phyloP scores from a whole-genome alignment of 108 stramenopile genomes.

The Cyclotella sp. region DNA sequence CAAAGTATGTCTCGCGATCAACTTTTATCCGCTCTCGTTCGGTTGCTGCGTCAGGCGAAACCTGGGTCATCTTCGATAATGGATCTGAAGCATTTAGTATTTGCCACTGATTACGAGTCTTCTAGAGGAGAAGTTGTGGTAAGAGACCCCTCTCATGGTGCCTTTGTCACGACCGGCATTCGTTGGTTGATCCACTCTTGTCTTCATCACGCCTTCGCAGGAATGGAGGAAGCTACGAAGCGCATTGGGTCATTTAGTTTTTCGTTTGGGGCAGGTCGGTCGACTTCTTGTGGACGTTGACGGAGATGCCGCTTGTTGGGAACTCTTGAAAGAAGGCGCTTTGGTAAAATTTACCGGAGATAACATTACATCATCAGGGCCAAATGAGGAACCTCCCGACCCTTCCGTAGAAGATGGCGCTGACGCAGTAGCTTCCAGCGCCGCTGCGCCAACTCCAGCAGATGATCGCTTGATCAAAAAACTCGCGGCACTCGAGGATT shows the following conservation, averaged over 20 bases:
- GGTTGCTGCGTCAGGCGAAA: conserved; percentile 58
- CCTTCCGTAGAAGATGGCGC: neutral
- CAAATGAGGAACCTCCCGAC: neutral
- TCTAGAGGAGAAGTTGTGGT: conserved; percentile 66
- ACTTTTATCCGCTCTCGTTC: conserved; percentile 66
- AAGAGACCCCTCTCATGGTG: neutral
- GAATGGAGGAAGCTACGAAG: conserved; percentile 68
- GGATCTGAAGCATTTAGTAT: conserved; percentile 57
- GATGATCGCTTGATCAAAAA: conserved; percentile 27
- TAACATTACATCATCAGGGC: neutral
- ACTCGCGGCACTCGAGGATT: conserved; percentile 55
- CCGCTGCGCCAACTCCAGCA: conserved; percentile 5
- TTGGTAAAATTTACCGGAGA: conserved; percentile 39
- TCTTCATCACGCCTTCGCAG: neutral
- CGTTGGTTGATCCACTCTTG: neutral
- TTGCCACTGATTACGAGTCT: conserved; percentile 40
- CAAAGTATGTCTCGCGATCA: conserved; percentile 77
- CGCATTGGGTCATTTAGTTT: conserved; percentile 76
- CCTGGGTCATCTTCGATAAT: conserved; percentile 53
- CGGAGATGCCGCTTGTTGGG: conserved; percentile 52
- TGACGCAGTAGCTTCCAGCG: neutral
- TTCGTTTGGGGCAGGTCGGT: conserved; percentile 66
- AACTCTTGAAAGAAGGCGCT: conserved; percentile 38
- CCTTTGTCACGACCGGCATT: neutral
- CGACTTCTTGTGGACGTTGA: conserved; percentile 49